Conservation (phyloP, 1,284 basidiomycete genomes). For the Marasmius fiardii region DNA sequence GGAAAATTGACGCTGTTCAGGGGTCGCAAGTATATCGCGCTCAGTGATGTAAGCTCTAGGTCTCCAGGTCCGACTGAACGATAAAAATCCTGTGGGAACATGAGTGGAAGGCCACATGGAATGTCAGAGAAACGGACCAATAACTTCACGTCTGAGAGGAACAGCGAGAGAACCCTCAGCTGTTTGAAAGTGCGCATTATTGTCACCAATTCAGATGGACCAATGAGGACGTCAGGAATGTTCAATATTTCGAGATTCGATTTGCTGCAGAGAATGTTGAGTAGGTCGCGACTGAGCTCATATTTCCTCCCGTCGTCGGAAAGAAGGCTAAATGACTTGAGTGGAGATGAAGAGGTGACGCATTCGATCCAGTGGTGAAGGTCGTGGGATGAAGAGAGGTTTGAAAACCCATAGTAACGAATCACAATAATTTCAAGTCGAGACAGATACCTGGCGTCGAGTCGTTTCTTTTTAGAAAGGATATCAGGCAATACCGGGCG, state of each 20-base stretch:
- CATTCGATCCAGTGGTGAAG: conserved; percentile 7
- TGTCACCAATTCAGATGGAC: conserved; percentile 3
- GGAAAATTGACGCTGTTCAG: conserved; percentile 4
- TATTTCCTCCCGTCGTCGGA: conserved; percentile 9
- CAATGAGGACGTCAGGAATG: conserved; percentile 8
- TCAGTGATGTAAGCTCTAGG: background rate
- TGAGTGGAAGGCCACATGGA: background rate
- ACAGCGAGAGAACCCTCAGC: conserved; percentile 7
- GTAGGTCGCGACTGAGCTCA: background rate
- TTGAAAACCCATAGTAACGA: conserved; percentile 9
- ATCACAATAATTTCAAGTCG: conserved; percentile 4
- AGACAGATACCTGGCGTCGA: background rate
- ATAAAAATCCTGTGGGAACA: background rate
- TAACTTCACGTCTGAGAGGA: conserved; percentile 6
- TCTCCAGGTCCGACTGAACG: background rate
- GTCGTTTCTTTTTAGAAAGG: background rate
- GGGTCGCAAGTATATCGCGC: conserved; percentile 7
- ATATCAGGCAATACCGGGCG: background rate
- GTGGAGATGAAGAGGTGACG: background rate
- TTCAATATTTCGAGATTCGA: conserved; percentile 8
- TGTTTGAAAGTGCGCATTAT: background rate
- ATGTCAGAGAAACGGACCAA: background rate
- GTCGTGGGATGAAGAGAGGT: conserved; percentile 4
- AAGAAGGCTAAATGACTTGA: conserved; percentile 5
- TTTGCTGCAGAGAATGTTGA: no score